Conservation (phyloP, 371 early-diverging fungal genomes). For the Gilbertella persicaria region DNA sequence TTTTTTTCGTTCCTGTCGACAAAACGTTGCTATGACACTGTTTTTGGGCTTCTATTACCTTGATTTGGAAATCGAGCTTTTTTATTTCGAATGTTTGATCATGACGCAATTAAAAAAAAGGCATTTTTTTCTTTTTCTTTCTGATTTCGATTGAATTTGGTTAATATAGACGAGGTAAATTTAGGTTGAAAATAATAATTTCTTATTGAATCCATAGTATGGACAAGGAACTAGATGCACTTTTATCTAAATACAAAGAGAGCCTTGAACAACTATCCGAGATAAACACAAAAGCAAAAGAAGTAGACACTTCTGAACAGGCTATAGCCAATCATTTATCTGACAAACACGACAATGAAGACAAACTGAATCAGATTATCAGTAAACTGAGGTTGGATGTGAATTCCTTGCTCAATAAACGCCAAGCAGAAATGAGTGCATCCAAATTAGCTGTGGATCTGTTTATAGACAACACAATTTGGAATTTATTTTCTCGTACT, state of each 20-base stretch:
- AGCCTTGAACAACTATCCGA: conserved; percentile 19
- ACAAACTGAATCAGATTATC: conserved; percentile 25
- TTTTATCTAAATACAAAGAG: conserved; percentile 19
- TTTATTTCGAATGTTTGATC: no score
- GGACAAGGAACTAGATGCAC: conserved; percentile 14
- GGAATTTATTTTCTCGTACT: conserved; percentile 24
- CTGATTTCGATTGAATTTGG: no score
- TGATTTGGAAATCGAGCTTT: no score
- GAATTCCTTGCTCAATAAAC: conserved; percentile 26
- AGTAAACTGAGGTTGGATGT: conserved; percentile 32
- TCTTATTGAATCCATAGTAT: no score
- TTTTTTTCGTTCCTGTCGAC: no score
- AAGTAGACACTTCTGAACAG: conserved; percentile 17
- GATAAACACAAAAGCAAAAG: conserved; percentile 16
- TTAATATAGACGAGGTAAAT: no score
- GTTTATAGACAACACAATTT: conserved; percentile 43
- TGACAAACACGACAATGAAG: conserved; percentile 32
- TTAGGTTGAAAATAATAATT: no score
- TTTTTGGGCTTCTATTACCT: no score
- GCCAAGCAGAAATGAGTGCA: conserved; percentile 31
- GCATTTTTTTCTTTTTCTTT: no score
- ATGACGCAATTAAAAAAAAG: no score
- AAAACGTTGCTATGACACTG: no score
- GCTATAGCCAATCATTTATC: conserved; percentile 33
- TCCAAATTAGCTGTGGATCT: conserved; percentile 52